A percentile compares a stretch with the other conserved stretches of the same genome.
Conservation (phyloP, 2,329 filamentous ascomycete genomes). For the Colletotrichum sp. region DNA sequence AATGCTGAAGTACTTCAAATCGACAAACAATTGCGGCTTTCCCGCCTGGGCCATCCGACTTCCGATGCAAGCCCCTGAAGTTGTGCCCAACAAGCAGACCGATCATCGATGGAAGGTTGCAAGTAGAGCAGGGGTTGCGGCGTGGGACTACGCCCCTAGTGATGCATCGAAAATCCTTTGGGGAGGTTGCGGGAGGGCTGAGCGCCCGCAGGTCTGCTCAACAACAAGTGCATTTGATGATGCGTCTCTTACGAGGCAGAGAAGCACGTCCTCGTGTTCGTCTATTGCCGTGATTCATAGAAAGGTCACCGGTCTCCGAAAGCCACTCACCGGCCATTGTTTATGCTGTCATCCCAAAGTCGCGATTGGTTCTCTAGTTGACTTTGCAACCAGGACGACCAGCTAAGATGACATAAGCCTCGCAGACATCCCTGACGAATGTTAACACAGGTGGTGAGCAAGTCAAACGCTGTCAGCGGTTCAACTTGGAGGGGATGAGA, state of each 20-base stretch:
- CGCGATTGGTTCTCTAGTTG: background rate
- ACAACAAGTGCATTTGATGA: background rate
- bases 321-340: background rate
- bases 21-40: background rate
- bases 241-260: background rate
- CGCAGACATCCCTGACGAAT: background rate
- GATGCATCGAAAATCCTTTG: constrained; percentile 17
- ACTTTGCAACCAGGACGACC: background rate
- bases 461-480: background rate
- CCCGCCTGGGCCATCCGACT: background rate
- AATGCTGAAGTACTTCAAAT: background rate
- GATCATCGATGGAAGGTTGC: constrained; percentile 4
- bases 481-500: background rate
- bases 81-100: background rate
- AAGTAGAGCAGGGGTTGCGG: background rate
- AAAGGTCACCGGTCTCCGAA: background rate
- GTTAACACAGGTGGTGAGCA: background rate
- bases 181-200: constrained; percentile 1
- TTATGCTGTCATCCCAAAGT: background rate
- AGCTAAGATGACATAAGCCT: background rate
- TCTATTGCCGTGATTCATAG: background rate
- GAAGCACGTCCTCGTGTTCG: background rate
- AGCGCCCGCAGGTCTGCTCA: background rate
- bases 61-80: background rate
- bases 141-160: background rate